Percentiles rank a stretch among this genome's conserved stretches.
Conservation (phyloP, 2,329 filamentous ascomycete species). For the Corynespora cassiicola region DNA sequence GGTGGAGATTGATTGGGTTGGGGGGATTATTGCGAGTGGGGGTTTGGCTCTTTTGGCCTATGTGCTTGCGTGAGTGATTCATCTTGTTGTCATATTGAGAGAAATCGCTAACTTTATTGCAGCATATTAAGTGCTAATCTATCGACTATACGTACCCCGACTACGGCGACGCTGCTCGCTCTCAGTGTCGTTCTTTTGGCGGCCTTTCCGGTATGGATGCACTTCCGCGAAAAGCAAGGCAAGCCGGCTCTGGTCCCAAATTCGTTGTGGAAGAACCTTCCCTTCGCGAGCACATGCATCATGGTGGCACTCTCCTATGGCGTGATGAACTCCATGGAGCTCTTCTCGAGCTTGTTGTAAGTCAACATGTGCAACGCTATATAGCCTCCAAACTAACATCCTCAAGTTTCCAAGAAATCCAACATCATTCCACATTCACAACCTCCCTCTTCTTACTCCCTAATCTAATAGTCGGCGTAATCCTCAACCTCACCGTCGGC, state of each 20-base stretch:
- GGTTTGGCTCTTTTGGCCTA: conserved; percentile 30
- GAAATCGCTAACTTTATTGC: conserved; percentile 8
- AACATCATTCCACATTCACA: conserved; percentile 36
- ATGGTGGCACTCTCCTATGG: conserved; percentile 46
- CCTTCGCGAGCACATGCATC: conserved; percentile 63
- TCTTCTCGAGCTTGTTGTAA: conserved; percentile 52
- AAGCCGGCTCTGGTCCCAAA: conserved; percentile 35
- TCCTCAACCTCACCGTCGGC: conserved; percentile 54
- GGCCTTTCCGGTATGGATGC: conserved; percentile 39
- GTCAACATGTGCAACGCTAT: conserved; percentile 18
- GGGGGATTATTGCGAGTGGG: conserved; percentile 29
- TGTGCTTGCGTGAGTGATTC: conserved; percentile 28
- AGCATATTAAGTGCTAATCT: conserved; percentile 34
- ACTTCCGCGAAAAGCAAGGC: conserved; percentile 26
- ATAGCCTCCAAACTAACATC: neutral
- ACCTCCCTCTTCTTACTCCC: conserved; percentile 53
- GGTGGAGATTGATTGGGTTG: conserved; percentile 37
- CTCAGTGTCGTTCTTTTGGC: conserved; percentile 29
- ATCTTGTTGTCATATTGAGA: neutral
- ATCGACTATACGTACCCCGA: conserved; percentile 23
- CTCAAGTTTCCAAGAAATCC: conserved; percentile 48
- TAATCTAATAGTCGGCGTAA: conserved; percentile 43
- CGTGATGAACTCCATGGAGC: conserved; percentile 45
- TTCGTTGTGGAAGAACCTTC: conserved; percentile 60
- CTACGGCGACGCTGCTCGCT: conserved; percentile 27